Evolutionary conservation across 139 green algal species (phyloP).

Genomic region (Nannochloris sp.): DNA sequence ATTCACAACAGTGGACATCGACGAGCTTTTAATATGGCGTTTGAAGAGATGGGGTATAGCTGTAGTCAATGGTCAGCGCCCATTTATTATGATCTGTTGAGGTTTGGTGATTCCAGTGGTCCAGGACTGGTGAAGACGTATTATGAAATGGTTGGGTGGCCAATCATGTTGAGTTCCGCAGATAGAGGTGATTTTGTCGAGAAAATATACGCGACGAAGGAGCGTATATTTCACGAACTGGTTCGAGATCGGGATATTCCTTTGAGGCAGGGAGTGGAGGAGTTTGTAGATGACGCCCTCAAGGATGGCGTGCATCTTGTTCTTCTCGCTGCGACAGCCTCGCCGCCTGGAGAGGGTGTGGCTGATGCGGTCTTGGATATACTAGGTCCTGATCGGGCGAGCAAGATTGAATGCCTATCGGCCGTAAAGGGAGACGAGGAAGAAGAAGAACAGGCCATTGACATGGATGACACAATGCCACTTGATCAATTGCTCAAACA

Average conservation of each 20-base stretch:
- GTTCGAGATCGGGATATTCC: slow-evolving; percentile 25
- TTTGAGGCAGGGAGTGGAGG: slow-evolving; percentile 17
- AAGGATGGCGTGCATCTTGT: slow-evolving; percentile 15
- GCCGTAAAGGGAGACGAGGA: not conserved
- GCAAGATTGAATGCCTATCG: slow-evolving; percentile 8
- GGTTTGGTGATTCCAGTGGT: slow-evolving; percentile 28
- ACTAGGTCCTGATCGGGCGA: slow-evolving; percentile 12
- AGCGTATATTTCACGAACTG: slow-evolving; percentile 33
- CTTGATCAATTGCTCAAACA: slow-evolving; percentile 20
- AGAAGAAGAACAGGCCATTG: not conserved
- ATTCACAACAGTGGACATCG: slow-evolving; percentile 27
- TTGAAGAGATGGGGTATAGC: slow-evolving; percentile 30
- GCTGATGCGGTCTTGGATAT: slow-evolving; percentile 15
- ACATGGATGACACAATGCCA: not conserved
- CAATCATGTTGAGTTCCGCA: slow-evolving; percentile 26
- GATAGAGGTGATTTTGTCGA: slow-evolving; percentile 29
- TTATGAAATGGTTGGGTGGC: slow-evolving; percentile 29
- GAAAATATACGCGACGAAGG: slow-evolving; percentile 32
- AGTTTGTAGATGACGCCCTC: slow-evolving; percentile 35
- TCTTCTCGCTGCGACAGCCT: slow-evolving; percentile 19
- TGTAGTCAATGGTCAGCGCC: slow-evolving; percentile 27
- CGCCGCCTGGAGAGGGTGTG: slow-evolving; percentile 16
- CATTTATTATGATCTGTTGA: slow-evolving; percentile 38
- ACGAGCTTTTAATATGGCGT: slow-evolving; percentile 31
- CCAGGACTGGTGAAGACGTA: slow-evolving; percentile 2